Evolutionary conservation across 495 filamentous ascomycete species (phyloP).

Genomic region (Penicillium paradoxum): DNA sequence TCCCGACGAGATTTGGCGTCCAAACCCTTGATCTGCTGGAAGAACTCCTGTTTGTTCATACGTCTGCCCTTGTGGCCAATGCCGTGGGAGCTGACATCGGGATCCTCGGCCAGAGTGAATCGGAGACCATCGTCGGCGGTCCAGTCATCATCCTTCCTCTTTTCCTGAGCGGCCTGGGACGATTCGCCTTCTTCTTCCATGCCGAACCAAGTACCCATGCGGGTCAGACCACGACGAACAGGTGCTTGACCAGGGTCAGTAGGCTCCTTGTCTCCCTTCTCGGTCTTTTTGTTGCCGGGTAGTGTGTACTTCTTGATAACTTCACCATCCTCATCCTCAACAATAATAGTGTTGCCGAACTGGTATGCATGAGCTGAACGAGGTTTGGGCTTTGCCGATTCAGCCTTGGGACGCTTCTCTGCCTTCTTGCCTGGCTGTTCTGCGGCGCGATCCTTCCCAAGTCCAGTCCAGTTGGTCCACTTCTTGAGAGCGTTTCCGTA

Average conservation of each 20-base stretch:
- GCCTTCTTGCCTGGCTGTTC: constrained; percentile 9
- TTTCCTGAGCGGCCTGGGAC: constrained; percentile 30
- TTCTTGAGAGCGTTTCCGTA: constrained; percentile 30
- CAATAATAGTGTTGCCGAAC: constrained; percentile 94
- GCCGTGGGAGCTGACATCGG: constrained; percentile 27
- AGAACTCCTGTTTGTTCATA: constrained; percentile 90
- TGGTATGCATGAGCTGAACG: constrained; percentile 86
- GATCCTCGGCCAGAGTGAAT: constrained; percentile 64
- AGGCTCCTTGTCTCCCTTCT: constrained; percentile 18
- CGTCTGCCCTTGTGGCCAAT: constrained; percentile 54
- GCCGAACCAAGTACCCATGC: constrained; percentile 62
- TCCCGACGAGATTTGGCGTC: constrained; percentile 71
- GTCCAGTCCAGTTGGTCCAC: constrained; percentile 39
- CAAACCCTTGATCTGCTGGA: constrained; percentile 72
- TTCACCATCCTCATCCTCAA: constrained; percentile 96
- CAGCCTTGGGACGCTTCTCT: constrained; percentile 10
- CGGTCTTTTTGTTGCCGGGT: constrained; percentile 40
- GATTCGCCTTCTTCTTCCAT: constrained; percentile 46
- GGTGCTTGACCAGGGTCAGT: constrained; percentile 27
- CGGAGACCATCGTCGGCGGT: constrained; percentile 76
- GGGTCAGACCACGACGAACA: constrained; percentile 47
- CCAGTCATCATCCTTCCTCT: constrained; percentile 40
- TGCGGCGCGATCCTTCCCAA: constrained; percentile 27
- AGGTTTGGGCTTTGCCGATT: constrained; percentile 20
- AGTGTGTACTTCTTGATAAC: constrained; percentile 96